phyloP scores from a whole-genome alignment of 1,139 yeast genomes.

The Sugiyamaella neomexicana region DNA sequence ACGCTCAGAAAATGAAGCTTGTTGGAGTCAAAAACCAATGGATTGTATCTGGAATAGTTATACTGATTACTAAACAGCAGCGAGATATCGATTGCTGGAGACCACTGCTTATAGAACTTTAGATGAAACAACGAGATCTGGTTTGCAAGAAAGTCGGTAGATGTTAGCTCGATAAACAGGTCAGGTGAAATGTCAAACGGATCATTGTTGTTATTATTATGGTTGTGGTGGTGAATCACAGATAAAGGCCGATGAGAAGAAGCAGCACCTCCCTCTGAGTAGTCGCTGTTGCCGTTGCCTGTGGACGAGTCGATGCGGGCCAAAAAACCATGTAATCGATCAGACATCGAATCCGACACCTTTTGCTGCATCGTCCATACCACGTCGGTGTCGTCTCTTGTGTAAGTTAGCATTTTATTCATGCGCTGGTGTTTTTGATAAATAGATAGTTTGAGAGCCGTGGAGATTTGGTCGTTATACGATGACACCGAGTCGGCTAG shows the following conservation, averaged over 20 bases:
- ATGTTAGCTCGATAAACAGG: constrained; percentile 37
- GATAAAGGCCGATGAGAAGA: neutral
- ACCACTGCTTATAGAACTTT: constrained; percentile 55
- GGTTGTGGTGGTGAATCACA: too few relatives aligned
- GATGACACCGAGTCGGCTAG: constrained; percentile 48
- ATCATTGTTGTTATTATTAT: too few relatives aligned
- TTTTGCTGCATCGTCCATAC: constrained; percentile 34
- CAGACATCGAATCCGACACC: constrained; percentile 30
- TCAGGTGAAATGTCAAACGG: constrained; percentile 37
- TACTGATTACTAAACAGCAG: constrained; percentile 50
- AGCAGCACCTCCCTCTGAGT: neutral
- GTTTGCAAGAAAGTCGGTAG: constrained; percentile 36
- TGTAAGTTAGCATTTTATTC: constrained; percentile 39
- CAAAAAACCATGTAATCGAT: constrained; percentile 30
- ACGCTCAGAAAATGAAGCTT: constrained; percentile 79
- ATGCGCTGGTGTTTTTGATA: constrained; percentile 47
- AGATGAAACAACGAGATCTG: constrained; percentile 44
- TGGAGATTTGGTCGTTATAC: constrained; percentile 50
- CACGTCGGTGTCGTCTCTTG: constrained; percentile 28
- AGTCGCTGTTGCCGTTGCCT: constrained; percentile 19
- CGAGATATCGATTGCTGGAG: constrained; percentile 66
- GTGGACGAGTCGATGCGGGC: constrained; percentile 26
- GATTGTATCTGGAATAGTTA: constrained; percentile 50
- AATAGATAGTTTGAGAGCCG: constrained; percentile 46
- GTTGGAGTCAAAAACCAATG: constrained; percentile 66